phyloP scores from a whole-genome alignment of 2,329 filamentous ascomycete genomes.

The Gaeumannomyces sp. region DNA sequence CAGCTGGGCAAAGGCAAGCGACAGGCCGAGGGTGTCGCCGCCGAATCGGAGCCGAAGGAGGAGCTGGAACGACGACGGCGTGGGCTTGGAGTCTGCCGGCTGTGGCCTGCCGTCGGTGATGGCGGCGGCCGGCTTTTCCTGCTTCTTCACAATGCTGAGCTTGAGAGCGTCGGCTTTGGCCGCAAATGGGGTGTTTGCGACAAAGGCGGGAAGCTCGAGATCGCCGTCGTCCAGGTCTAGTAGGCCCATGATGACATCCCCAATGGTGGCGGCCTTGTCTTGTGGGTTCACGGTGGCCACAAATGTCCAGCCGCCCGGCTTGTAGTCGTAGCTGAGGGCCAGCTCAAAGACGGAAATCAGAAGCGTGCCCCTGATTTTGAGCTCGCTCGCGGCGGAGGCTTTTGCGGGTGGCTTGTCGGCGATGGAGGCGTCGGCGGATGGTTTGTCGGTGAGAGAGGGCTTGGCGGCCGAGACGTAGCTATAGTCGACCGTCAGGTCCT shows the following conservation, averaged over 20 bases:
- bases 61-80: constrained; percentile 8
- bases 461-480: constrained; percentile 13
- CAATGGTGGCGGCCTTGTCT: constrained; percentile 12
- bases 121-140: not conserved
- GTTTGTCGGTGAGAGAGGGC: no score
- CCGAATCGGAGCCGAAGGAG: constrained; percentile 13
- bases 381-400: constrained; percentile 9
- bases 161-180: constrained; percentile 8
- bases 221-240: constrained; percentile 11
- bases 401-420: no score
- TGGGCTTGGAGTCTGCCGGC: no score
- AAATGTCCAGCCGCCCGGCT: constrained; percentile 11
- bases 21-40: constrained; percentile 10
- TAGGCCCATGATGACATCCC: constrained; percentile 8
- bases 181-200: constrained; percentile 9
- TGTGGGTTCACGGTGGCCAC: constrained; percentile 10
- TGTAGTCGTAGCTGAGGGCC: constrained; percentile 10
- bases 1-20: constrained; percentile 15
- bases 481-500: constrained; percentile 15
- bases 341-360: constrained; percentile 10
- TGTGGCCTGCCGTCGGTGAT: no score
- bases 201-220: constrained; percentile 13
- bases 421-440: no score
- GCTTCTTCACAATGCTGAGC: constrained; percentile 7
- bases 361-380: constrained; percentile 9